Evolutionary conservation across 768 basidiomycete genomes (phyloP).

Genomic region (Crucibulum laeve): DNA sequence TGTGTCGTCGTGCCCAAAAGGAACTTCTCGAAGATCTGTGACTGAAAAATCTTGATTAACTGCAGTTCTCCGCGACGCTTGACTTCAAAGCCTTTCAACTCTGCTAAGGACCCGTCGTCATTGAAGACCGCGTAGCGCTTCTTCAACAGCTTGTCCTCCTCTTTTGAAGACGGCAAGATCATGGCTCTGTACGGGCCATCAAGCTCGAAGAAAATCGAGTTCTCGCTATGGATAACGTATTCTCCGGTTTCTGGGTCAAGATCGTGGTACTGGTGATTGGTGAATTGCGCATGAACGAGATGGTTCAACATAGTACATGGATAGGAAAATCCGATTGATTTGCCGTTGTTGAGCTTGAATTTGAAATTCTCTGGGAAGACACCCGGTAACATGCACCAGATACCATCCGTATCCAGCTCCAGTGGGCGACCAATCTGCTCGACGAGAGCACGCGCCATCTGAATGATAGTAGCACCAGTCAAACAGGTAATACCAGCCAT

Average conservation of each 20-base stretch:
- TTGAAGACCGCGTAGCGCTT: slow-evolving; percentile 99
- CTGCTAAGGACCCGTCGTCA: slow-evolving; percentile 94
- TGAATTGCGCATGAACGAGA: slow-evolving; percentile 91
- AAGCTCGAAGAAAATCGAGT: slow-evolving; percentile 99
- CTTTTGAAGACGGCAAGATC: slow-evolving; percentile 98
- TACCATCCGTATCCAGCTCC: slow-evolving; percentile 97
- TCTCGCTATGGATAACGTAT: slow-evolving; percentile 87
- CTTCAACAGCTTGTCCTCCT: slow-evolving; percentile 97
- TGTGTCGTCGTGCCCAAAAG: slow-evolving; percentile 88
- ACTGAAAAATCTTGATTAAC: slow-evolving; percentile 99
- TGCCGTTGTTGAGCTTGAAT: slow-evolving; percentile 86
- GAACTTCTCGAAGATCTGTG: slow-evolving; percentile 97
- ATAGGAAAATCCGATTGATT: slow-evolving; percentile 86
- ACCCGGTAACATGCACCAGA: slow-evolving; percentile 99
- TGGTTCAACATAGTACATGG: slow-evolving; percentile 99
- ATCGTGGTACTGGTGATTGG: slow-evolving; percentile 97
- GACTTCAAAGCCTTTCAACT: slow-evolving; percentile 98
- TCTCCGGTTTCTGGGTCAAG: slow-evolving; percentile 80
- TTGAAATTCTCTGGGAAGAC: slow-evolving; percentile 98
- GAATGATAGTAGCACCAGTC: slow-evolving; percentile 96
- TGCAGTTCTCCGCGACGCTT: slow-evolving; percentile 97
- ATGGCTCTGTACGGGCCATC: slow-evolving; percentile 99
- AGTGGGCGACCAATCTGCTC: slow-evolving; percentile 97
- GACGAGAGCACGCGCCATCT: slow-evolving; percentile 96
- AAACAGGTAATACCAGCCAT: slow-evolving; percentile 99